Conservation (phyloP, 139 green algal genomes). For the Gonium pectorale region DNA sequence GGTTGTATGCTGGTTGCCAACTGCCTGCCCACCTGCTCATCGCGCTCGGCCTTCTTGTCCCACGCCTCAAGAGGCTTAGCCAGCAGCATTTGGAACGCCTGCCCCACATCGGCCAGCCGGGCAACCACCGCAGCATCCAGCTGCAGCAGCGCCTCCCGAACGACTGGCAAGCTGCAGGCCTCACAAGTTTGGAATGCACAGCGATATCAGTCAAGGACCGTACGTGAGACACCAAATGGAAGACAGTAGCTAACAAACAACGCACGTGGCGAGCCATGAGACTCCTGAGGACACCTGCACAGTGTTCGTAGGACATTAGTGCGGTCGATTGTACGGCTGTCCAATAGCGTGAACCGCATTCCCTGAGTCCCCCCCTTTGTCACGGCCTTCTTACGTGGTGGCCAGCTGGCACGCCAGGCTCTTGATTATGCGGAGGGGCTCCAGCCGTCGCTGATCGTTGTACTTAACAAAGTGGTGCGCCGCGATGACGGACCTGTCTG, state of each 20-base stretch:
- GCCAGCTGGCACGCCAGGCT: constrained; percentile 42
- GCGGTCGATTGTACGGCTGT: too few relatives aligned
- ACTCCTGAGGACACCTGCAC: too few relatives aligned
- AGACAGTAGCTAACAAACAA: background rate
- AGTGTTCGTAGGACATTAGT: too few relatives aligned
- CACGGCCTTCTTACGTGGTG: too few relatives aligned
- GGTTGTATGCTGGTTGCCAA: too few relatives aligned
- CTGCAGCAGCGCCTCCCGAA: background rate
- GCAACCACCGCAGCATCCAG: background rate
- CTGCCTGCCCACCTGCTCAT: too few relatives aligned
- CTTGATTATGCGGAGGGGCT: constrained; percentile 38
- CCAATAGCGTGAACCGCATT: too few relatives aligned
- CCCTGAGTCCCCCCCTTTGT: too few relatives aligned
- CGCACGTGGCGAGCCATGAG: background rate
- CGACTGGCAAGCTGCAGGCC: background rate
- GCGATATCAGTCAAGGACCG: too few relatives aligned
- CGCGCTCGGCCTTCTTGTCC: background rate
- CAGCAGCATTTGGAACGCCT: background rate
- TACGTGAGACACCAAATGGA: too few relatives aligned
- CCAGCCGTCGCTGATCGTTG: constrained; percentile 30
- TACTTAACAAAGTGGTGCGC: constrained; percentile 44
- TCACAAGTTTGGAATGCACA: too few relatives aligned
- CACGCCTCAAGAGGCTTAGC: background rate
- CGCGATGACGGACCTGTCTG: background rate
- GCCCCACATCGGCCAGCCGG: background rate